A percentile compares a stretch with the other conserved stretches of the same genome.
Evolutionary conservation across 192 early-diverging fungal genomes (phyloP).

Genomic region (Coemansia sp.): DNA sequence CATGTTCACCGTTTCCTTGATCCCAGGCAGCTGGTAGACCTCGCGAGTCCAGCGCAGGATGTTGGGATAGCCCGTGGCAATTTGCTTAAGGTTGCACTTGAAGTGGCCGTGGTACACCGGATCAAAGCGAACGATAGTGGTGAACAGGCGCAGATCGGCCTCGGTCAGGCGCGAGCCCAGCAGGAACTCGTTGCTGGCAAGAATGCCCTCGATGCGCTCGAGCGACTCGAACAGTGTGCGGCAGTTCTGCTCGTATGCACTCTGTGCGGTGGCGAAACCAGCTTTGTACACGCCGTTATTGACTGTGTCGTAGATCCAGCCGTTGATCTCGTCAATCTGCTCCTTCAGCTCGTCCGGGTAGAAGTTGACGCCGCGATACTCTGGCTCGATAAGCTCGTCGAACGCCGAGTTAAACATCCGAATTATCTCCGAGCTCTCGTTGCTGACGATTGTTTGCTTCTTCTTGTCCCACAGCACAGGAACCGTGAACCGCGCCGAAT

Average conservation of each 20-base stretch:
- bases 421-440: conserved; percentile 96
- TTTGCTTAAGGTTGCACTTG: conserved; percentile 88
- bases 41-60: conserved; percentile 80
- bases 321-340: conserved; percentile 85
- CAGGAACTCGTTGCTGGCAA: conserved; percentile 73
- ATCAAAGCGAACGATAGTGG: conserved; percentile 94
- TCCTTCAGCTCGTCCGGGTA: conserved; percentile 76
- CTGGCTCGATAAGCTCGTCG: conserved; percentile 64
- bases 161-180: conserved; percentile 81
- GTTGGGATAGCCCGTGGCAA: conserved; percentile 83
- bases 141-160: conserved; percentile 92
- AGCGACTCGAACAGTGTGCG: conserved; percentile 72
- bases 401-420: conserved; percentile 91
- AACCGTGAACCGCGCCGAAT: conserved; percentile 77
- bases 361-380: conserved; percentile 65
- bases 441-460: conserved; percentile 88
- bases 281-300: conserved; percentile 97
- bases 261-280: conserved; percentile 89
- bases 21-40: conserved; percentile 78
- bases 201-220: conserved; percentile 78
- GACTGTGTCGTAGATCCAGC: conserved; percentile 90
- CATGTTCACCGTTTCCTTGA: conserved; percentile 88
- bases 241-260: conserved; percentile 78
- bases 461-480: conserved; percentile 98
- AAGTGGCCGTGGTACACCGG: conserved; percentile 94